Percentiles rank a stretch among this genome's conserved stretches.
Evolutionary conservation across 345 rosid genomes (phyloP).

Genomic region (Corchorus olitorius): DNA sequence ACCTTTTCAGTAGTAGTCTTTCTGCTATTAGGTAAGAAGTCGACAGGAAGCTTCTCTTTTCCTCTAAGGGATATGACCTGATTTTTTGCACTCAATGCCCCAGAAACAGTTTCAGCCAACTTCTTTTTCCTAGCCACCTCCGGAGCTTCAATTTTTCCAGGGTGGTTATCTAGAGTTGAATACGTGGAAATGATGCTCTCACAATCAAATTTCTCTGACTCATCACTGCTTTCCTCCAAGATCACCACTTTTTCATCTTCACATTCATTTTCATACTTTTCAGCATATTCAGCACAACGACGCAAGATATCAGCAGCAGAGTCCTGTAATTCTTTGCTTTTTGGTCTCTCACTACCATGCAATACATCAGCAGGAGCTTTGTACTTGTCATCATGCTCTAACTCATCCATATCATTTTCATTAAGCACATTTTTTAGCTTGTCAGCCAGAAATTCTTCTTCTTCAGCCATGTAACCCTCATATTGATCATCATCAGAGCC

Average conservation of each 20-base stretch:
- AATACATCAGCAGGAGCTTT: slow-evolving; percentile 70
- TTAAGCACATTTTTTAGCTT: slow-evolving; percentile 46
- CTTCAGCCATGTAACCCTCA: slow-evolving; percentile 42
- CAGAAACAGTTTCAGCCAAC: slow-evolving; percentile 54
- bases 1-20: slow-evolving; percentile 43
- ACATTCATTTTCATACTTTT: slow-evolving; percentile 59
- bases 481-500: slow-evolving; percentile 55
- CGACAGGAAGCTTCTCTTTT: slow-evolving; percentile 76
- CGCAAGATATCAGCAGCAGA: slow-evolving; percentile 55
- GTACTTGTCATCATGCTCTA: slow-evolving; percentile 58
- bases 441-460: slow-evolving; percentile 49
- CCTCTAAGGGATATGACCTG: slow-evolving; percentile 65
- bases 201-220: slow-evolving; percentile 72
- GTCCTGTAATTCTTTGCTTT: slow-evolving; percentile 50
- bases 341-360: slow-evolving; percentile 37
- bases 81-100: slow-evolving; percentile 40
- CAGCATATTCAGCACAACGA: slow-evolving; percentile 61
- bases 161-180: slow-evolving; percentile 87
- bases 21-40: slow-evolving; percentile 52
- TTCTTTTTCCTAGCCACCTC: slow-evolving; percentile 60
- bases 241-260: slow-evolving; percentile 51
- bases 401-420: slow-evolving; percentile 38
- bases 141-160: slow-evolving; percentile 73
- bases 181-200: slow-evolving; percentile 67
- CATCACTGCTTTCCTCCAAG: slow-evolving; percentile 75